Evolutionary conservation across 192 early-diverging fungal genomes (phyloP).

Genomic region (Rhizophlyctis rosea): DNA sequence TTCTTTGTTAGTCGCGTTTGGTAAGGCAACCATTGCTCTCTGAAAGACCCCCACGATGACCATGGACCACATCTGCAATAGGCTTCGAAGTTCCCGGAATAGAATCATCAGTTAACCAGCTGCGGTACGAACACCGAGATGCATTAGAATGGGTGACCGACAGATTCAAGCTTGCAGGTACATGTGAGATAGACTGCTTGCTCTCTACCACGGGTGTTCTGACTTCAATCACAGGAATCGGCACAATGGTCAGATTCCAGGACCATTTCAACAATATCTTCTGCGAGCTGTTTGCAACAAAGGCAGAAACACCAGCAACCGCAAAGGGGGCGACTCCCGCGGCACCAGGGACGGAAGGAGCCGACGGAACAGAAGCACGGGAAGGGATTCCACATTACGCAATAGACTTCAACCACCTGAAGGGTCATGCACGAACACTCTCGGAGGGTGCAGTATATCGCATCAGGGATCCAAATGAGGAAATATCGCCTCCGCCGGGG

Average conservation of each 20-base stretch:
- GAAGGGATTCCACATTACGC: slow-evolving; percentile 10
- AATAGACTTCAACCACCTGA: slow-evolving; percentile 36
- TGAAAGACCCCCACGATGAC: not conserved
- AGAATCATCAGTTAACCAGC: slow-evolving; percentile 40
- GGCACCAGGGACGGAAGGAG: slow-evolving; percentile 3
- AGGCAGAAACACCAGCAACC: slow-evolving; percentile 10
- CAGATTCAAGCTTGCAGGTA: slow-evolving; percentile 26
- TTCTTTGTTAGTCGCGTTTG: slow-evolving; percentile 16
- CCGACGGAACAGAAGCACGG: not conserved
- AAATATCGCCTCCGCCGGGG: not conserved
- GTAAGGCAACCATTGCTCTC: not conserved
- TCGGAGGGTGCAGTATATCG: slow-evolving; percentile 34
- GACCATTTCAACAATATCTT: slow-evolving; percentile 41
- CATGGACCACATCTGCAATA: slow-evolving; percentile 1
- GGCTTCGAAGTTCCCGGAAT: slow-evolving; percentile 52
- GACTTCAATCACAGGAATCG: slow-evolving; percentile 32
- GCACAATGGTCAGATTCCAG: slow-evolving; percentile 29
- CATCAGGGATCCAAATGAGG: slow-evolving; percentile 15
- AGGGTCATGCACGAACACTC: slow-evolving; percentile 32
- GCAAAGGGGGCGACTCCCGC: not conserved
- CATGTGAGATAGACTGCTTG: no score
- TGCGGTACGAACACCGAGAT: slow-evolving; percentile 40
- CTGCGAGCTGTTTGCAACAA: slow-evolving; percentile 34
- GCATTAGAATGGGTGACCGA: slow-evolving; percentile 33
- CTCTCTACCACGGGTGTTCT: no score